Conservation (phyloP, 495 filamentous ascomycete species). For the Penicillium verhagenii region DNA sequence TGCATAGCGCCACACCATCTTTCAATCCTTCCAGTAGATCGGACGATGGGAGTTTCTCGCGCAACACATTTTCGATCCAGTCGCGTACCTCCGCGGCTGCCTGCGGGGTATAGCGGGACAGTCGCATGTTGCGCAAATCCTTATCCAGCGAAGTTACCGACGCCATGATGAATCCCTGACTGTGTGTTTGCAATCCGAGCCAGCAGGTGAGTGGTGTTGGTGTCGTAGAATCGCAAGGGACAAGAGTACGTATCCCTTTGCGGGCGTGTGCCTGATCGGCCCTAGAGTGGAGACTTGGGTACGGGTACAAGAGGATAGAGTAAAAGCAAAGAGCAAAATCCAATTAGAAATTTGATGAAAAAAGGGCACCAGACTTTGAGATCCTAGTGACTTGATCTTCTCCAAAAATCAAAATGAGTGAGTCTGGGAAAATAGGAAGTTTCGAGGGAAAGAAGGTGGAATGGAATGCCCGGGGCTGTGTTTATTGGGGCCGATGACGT, state of each 20-base stretch:
- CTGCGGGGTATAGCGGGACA: slow-evolving; percentile 90
- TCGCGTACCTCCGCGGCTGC: slow-evolving; percentile 80
- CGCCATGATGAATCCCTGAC: slow-evolving; percentile 61
- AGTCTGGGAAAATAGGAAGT: slow-evolving; percentile 4
- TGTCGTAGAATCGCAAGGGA: slow-evolving; percentile 1
- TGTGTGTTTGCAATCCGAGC: background rate
- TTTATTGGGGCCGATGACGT: slow-evolving; percentile 33
- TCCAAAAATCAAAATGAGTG: background rate
- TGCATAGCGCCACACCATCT: slow-evolving; percentile 90
- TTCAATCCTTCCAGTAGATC: slow-evolving; percentile 85
- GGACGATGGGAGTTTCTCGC: slow-evolving; percentile 62
- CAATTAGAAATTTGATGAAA: background rate
- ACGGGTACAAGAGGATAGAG: slow-evolving; percentile 19
- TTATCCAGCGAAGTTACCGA: slow-evolving; percentile 93
- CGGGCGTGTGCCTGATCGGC: slow-evolving; percentile 26
- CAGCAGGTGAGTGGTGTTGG: background rate
- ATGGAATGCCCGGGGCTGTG: slow-evolving; percentile 31
- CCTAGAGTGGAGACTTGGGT: slow-evolving; percentile 25
- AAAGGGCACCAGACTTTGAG: background rate
- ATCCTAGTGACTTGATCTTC: background rate
- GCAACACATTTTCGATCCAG: slow-evolving; percentile 87
- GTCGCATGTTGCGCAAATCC: slow-evolving; percentile 88
- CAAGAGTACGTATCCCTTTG: slow-evolving; percentile 21
- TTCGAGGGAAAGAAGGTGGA: slow-evolving; percentile 13
- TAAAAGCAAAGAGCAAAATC: background rate